Conservation (phyloP, 306 rosid genomes). For the Prosopis cineraria region DNA sequence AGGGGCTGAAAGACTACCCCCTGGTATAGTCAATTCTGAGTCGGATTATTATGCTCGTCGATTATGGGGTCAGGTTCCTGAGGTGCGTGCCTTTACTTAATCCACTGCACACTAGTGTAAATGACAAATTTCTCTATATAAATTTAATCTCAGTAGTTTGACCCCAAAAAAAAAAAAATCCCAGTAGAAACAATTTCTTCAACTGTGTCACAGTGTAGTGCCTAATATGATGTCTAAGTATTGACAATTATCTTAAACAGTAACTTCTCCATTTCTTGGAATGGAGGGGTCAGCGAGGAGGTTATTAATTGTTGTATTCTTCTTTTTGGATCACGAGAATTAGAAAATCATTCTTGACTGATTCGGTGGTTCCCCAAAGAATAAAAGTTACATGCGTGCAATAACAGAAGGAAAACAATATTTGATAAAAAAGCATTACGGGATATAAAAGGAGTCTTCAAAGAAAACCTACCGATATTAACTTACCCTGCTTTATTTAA, state of each 20-base stretch:
- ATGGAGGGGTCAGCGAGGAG: not conserved
- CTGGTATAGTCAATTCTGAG: slow-evolving; percentile 66
- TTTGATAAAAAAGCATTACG: not conserved
- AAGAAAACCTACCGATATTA: not conserved
- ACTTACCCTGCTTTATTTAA: not conserved
- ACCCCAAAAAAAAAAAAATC: too few relatives aligned
- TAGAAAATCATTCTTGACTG: slow-evolving; percentile 12
- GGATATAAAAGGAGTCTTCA: not conserved
- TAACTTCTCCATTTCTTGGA: not conserved
- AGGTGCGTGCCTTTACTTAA: slow-evolving; percentile 52
- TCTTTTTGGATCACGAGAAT: not conserved
- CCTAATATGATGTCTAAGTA: not conserved
- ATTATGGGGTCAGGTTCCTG: slow-evolving; percentile 76
- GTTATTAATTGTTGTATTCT: not conserved
- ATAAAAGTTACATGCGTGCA: not conserved
- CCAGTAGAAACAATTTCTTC: not conserved
- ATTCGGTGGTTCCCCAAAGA: not conserved
- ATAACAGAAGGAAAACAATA: not conserved
- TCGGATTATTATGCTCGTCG: slow-evolving; percentile 82
- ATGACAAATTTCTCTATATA: not conserved
- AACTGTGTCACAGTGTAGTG: not conserved
- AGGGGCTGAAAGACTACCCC: slow-evolving; percentile 89
- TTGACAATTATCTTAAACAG: not conserved
- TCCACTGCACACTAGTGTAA: not conserved
- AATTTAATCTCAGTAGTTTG: too few relatives aligned